phyloP scores from a whole-genome alignment of 257 asterid genomes.

The Solanum appendiculatum region DNA sequence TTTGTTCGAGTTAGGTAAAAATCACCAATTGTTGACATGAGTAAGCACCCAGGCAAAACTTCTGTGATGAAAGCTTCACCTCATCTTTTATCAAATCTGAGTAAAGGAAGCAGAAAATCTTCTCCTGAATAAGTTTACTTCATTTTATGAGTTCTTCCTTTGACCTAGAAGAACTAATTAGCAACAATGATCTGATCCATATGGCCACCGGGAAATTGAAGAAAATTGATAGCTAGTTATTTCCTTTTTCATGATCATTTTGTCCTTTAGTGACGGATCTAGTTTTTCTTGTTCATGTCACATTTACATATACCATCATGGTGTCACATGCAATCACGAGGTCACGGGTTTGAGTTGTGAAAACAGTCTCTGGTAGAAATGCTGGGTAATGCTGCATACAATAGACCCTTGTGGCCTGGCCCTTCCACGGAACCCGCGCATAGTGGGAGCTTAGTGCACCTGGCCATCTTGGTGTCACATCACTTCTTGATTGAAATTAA shows the following conservation, averaged over 20 bases:
- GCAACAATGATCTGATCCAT: background rate
- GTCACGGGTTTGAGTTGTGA: background rate
- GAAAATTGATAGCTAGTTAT: background rate
- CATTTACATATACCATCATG: background rate
- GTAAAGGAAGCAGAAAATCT: background rate
- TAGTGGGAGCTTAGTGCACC: background rate
- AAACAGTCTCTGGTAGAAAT: background rate
- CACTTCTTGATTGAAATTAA: background rate
- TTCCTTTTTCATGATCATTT: background rate
- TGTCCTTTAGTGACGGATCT: background rate
- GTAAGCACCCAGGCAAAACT: background rate
- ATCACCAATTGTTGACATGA: background rate
- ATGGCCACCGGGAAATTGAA: background rate
- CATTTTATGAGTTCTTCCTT: background rate
- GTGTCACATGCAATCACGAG: background rate
- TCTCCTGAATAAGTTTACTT: background rate
- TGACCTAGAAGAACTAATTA: background rate
- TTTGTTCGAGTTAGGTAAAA: background rate
- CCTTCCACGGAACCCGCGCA: background rate
- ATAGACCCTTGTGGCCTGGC: background rate
- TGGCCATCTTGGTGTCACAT: background rate
- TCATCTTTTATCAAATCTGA: background rate
- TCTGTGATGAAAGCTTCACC: background rate
- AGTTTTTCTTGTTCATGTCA: background rate
- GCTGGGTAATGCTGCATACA: background rate